These are phyloP conservation scores for Baeospora myosura DNA, from an alignment of 1,284 basidiomycete species.

Conservation along the genomic window DNA sequence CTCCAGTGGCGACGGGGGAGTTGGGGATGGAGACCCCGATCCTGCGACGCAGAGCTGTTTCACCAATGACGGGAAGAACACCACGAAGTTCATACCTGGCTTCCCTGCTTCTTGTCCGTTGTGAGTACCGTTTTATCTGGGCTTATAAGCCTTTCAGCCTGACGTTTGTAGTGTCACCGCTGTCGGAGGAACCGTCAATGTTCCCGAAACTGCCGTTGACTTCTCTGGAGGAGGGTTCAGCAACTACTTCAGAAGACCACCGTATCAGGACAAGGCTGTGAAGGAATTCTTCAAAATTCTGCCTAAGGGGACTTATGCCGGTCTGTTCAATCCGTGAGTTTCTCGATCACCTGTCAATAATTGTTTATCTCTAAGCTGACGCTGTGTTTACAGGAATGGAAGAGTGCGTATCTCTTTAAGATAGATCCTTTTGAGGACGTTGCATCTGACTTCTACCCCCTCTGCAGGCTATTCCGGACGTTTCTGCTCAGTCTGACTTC, in stretches of 20 bases:
- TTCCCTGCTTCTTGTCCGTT: conserved; percentile 32
- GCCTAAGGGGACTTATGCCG: conserved; percentile 38
- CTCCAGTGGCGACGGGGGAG: conserved; percentile 12
- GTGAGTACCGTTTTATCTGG: conserved; percentile 17
- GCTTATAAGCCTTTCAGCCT: conserved; percentile 5
- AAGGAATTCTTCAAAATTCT: conserved; percentile 34
- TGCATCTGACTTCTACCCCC: too few species aligned
- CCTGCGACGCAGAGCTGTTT: conserved; percentile 9
- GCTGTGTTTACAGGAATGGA: too few species aligned
- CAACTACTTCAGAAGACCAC: conserved; percentile 3
- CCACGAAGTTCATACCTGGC: conserved; percentile 18
- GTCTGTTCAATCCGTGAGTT: conserved; percentile 42
- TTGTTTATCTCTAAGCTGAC: too few species aligned
- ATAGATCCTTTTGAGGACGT: too few species aligned
- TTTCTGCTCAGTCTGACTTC: conserved; percentile 46
- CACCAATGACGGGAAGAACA: conserved; percentile 24
- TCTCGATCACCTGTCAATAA: not conserved
- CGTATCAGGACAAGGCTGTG: conserved; percentile 42
- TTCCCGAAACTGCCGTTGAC: conserved; percentile 48
- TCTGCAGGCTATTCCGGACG: conserved; percentile 47
- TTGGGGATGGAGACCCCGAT: conserved; percentile 10
- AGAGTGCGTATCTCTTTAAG: too few species aligned
- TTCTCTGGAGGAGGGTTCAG: conserved; percentile 61
- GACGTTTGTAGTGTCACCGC: not conserved
- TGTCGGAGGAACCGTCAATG: conserved; percentile 50